Conservation (phyloP, 176 grass and related monocot genomes). For the Typha latifolia region DNA sequence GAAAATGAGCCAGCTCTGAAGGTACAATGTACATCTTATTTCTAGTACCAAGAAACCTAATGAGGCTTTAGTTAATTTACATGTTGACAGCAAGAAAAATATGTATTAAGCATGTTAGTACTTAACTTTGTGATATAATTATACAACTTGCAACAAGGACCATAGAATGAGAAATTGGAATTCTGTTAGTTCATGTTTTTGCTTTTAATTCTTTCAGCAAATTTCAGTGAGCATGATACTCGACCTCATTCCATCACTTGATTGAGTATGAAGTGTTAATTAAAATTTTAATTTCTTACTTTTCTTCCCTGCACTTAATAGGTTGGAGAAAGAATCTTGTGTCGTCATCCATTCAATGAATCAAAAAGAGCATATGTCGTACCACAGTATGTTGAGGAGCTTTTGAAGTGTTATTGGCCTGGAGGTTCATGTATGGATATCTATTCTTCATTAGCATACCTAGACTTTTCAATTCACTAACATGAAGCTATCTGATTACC, state of each 20-base stretch:
- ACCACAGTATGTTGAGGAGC: constrained; percentile 77
- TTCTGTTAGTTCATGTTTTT: no score
- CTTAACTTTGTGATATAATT: no score
- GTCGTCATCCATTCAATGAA: constrained; percentile 91
- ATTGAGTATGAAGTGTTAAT: constrained; percentile 7
- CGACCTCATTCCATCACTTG: not conserved
- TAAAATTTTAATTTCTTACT: constrained; percentile 3
- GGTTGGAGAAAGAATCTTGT: constrained; percentile 85
- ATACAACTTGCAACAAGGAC: no score
- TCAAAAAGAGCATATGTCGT: constrained; percentile 92
- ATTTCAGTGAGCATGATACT: no score
- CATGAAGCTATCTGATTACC: no score
- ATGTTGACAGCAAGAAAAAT: not conserved
- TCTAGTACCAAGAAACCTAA: not conserved
- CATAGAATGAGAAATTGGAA: no score
- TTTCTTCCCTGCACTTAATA: constrained; percentile 24
- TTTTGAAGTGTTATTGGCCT: constrained; percentile 84
- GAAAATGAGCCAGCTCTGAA: constrained; percentile 73
- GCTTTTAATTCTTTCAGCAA: no score
- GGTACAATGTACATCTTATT: constrained; percentile 30
- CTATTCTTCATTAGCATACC: not conserved
- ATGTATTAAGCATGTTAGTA: not conserved
- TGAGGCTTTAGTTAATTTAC: constrained; percentile 9
- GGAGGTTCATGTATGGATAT: constrained; percentile 58
- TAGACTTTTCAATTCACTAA: not conserved